Base-by-base conservation (phyloP, 2,329 filamentous ascomycete species). In the Aspergillus sp. region DNA sequence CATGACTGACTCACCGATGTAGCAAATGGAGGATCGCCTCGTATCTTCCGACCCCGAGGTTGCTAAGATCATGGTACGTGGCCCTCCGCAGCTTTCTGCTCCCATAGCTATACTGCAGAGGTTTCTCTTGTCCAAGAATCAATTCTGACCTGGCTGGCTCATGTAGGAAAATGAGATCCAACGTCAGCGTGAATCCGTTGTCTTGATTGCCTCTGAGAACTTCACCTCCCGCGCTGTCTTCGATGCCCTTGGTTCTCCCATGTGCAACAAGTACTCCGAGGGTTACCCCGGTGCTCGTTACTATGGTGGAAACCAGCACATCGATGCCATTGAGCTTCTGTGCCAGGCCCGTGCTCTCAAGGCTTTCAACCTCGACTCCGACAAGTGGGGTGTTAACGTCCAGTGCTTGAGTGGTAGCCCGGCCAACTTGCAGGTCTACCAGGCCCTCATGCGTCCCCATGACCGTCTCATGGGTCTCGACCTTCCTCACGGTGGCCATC, bases 191-290 rank as follows among this genome's bases (percentile, higher is more conserved):
- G 93, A 99, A 84, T 98, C 93, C 70, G 96, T 99, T 79, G 91
- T 98, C 74, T 88, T 99, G 76, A 99, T 99, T 72, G 93, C 95
- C 73, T 98, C 95, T 57, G 95, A 99, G 84, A 99, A 99, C 84
- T 93, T 99, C 80, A 99, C 95, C 58, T 99, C 95, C 63, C 92
- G 93, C 70, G 93, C 95, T 71, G 95, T 99, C 72, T 96, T 96
- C 82, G 93, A 99, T 81, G 95, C 95, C 60, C 87, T 99, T 66
- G 95, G 95, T 72, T 93, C 88, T 58, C 89, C 90, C 77, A 96
- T 95, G 90, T 91, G 90, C 79, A 96, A 99, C 87, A 99, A 99
- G 84, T 99, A 99, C 86, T 97, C 92, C 17, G 95, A 99, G 84
- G 95, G 95, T 66, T 96, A 96, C 79, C 95, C 95, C 67, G 95